Conservation (phyloP, 495 filamentous ascomycete genomes). For the Cenococcum geophilum region DNA sequence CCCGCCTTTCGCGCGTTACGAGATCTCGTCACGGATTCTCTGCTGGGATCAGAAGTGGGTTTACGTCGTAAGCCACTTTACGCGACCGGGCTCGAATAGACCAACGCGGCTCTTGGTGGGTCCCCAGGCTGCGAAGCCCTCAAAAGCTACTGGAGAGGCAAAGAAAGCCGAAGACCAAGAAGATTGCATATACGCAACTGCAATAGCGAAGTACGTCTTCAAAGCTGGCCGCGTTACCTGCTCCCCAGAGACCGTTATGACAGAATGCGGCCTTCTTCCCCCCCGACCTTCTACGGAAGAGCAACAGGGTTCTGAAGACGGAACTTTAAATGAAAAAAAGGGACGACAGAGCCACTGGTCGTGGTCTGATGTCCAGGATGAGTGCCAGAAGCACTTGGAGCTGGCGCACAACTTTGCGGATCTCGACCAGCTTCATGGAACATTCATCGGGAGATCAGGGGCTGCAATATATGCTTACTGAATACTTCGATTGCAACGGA, state of each 20-base stretch:
- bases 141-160: slow-evolving; percentile 42
- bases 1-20: slow-evolving; percentile 56
- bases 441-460: slow-evolving; percentile 11
- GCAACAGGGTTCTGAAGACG: background rate
- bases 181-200: slow-evolving; percentile 57
- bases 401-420: slow-evolving; percentile 19
- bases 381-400: slow-evolving; percentile 12
- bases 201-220: slow-evolving; percentile 81
- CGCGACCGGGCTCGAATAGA: slow-evolving; percentile 44
- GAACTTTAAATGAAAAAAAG: background rate
- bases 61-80: slow-evolving; percentile 65
- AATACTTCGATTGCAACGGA: background rate
- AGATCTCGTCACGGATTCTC: slow-evolving; percentile 59
- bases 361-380: slow-evolving; percentile 12
- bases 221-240: slow-evolving; percentile 85
- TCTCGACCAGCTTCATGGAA: slow-evolving; percentile 11
- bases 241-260: slow-evolving; percentile 61
- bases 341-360: slow-evolving; percentile 10
- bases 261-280: slow-evolving; percentile 16
- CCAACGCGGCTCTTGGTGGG: slow-evolving; percentile 14
- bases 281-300: background rate
- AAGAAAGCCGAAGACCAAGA: slow-evolving; percentile 17
- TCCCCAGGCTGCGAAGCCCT: slow-evolving; percentile 39
- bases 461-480: slow-evolving; percentile 15
- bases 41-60: slow-evolving; percentile 78